phyloP scores from a whole-genome alignment of 2,329 filamentous ascomycete species.

The Neonectria neomacrospora region DNA sequence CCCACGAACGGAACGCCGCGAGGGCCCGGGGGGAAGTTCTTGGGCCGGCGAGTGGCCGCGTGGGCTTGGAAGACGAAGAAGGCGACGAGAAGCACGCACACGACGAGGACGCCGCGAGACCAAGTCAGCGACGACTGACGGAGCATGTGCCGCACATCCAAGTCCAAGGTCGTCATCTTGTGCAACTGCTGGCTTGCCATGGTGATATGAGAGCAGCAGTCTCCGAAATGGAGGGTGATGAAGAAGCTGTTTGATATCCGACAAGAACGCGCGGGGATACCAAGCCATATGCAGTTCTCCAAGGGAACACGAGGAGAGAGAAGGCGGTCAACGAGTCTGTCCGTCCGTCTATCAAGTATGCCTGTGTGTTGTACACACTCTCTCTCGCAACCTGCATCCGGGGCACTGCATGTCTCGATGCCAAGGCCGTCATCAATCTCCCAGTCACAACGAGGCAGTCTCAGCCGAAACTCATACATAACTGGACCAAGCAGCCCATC shows the following conservation, averaged over 20 bases:
- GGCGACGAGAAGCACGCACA: neutral
- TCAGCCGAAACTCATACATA: neutral
- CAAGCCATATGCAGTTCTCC: neutral
- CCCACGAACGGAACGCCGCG: constrained; percentile 38
- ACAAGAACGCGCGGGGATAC: neutral
- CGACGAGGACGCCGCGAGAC: neutral
- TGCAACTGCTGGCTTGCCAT: constrained; percentile 13
- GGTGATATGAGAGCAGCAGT: neutral
- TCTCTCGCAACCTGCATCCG: neutral
- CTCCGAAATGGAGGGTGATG: neutral
- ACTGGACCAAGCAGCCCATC: neutral
- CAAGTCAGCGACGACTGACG: neutral
- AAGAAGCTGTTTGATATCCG: neutral
- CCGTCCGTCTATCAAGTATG: neutral
- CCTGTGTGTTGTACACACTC: neutral
- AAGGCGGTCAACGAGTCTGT: neutral
- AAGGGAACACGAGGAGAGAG: neutral
- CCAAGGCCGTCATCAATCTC: neutral
- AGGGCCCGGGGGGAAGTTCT: constrained; percentile 27
- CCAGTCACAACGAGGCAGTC: neutral
- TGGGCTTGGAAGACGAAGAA: constrained; percentile 7
- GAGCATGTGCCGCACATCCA: neutral
- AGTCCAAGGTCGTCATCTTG: neutral
- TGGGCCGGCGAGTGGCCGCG: constrained; percentile 22
- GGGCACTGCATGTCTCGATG: neutral